phyloP scores from a whole-genome alignment of 176 grass and related monocot species.

The Bothriochloa decipiens region DNA sequence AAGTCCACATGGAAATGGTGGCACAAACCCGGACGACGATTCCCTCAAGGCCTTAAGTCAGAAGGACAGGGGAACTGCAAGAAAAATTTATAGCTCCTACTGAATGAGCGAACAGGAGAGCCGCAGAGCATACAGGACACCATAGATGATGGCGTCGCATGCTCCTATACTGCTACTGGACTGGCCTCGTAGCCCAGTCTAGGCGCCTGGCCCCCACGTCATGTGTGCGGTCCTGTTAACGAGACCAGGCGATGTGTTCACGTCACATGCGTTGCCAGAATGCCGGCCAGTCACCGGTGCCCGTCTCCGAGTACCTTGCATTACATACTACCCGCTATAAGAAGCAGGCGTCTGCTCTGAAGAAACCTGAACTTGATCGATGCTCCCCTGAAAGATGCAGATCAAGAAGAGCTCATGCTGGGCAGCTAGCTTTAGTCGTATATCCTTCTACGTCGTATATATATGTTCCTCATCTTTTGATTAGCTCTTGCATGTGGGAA shows the following conservation, averaged over 20 bases:
- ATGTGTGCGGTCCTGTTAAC: neutral
- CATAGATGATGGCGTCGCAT: conserved; percentile 9
- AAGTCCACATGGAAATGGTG: no score
- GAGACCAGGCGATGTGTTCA: neutral
- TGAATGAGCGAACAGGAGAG: neutral
- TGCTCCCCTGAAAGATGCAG: no score
- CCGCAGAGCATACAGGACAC: neutral
- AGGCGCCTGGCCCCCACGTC: neutral
- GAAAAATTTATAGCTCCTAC: neutral
- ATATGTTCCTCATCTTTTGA: conserved; percentile 39
- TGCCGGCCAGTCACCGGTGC: neutral
- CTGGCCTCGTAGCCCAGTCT: neutral
- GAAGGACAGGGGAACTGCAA: neutral
- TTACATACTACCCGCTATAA: neutral
- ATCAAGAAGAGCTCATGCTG: neutral
- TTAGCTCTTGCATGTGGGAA: conserved; percentile 72
- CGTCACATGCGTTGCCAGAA: conserved; percentile 2
- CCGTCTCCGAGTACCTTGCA: no score
- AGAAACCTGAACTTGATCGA: conserved; percentile 6
- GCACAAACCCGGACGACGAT: no score
- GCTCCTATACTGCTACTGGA: neutral
- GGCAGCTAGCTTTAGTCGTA: no score
- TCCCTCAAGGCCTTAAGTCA: no score
- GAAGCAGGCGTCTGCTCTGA: neutral
- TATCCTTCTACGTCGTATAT: no score